Base-by-base conservation (phyloP, 441 rosid species). In the Erodium moschatum region DNA sequence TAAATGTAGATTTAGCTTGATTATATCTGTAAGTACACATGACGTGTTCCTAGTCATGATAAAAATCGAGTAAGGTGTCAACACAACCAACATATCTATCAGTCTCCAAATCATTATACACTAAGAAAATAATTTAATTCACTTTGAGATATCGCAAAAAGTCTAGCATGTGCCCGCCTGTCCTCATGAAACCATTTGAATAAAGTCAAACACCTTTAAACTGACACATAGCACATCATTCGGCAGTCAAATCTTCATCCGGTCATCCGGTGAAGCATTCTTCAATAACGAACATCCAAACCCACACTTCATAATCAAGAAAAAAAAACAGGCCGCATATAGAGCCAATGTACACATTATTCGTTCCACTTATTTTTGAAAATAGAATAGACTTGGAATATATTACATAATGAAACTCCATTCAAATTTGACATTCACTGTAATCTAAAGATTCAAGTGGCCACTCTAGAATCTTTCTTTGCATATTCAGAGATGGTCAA, bases 231-330 rank as follows among this genome's bases (percentile, higher is more conserved):
- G 33, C 33, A 29, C 33, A 29, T 29, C 33, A 29, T 52, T 52
- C 15, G 60, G 60, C 60, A 52, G 19, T 52, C 60, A n/a, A 52
- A 52, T n/a, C 13, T 52, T n/a, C n/a, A n/a, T n/a, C n/a, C n/a
- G n/a, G n/a, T 15, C 18, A 5, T 15, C 7, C 13, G 20, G 60
- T 4, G 60, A 16, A 52, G 60, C 60, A 52, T 52, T 52, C 18
- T n/a, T 6, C 6, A 52, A 52, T 16, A 15, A 16, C 19, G 20
- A 52, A n/a, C 60, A 15, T 52, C 19, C 60, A 52, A n/a, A 15
- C 60, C 60, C 18, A 48, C 33, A 29, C 33, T 29, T 29, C 33
- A 29, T 29, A 29, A 29, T 29, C 33, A 29, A 29, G 33, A n/a
- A 29, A 29, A 29, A 29, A 1, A 29, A 1, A 1, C 33, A 29